phyloP scores from a whole-genome alignment of 2,329 filamentous ascomycete genomes.

The Exserohilum rostratum region DNA sequence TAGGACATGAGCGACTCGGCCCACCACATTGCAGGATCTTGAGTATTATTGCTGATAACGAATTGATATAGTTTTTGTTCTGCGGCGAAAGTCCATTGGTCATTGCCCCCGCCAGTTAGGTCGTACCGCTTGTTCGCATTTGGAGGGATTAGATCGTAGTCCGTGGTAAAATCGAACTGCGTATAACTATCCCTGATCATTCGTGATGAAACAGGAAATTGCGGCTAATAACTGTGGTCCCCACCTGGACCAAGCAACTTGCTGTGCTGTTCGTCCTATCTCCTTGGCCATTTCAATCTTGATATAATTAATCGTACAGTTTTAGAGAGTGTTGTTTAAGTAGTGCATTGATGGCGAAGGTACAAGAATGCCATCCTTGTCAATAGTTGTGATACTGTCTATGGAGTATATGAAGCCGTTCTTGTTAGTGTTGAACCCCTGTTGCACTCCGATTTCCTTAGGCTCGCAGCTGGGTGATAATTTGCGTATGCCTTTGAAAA shows the following conservation, averaged over 20 bases:
- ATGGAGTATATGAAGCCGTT: constrained; percentile 6
- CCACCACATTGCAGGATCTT: constrained; percentile 7
- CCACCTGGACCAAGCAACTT: constrained; percentile 1
- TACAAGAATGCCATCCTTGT: neutral
- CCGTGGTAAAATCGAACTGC: constrained; percentile 1
- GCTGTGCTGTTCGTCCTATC: constrained; percentile 1
- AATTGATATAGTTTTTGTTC: constrained; percentile 4
- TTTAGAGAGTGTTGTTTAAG: constrained; percentile 6
- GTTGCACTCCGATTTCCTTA: constrained; percentile 3
- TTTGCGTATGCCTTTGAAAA: constrained; percentile 1
- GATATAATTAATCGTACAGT: constrained; percentile 3
- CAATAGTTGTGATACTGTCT: neutral
- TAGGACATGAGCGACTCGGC: constrained; percentile 6
- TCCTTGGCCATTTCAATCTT: constrained; percentile 7
- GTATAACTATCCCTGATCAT: neutral
- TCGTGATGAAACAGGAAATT: constrained; percentile 4
- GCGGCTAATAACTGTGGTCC: constrained; percentile 2
- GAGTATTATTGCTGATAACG: constrained; percentile 3
- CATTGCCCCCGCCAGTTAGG: neutral
- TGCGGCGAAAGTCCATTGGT: neutral
- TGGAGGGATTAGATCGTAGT: constrained; percentile 2
- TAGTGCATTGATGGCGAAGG: constrained; percentile 4
- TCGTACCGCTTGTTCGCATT: neutral
- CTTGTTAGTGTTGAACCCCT: constrained; percentile 5
- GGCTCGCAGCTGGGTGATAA: constrained; percentile 5